Percentiles rank a stretch among this genome's conserved stretches.
These are phyloP conservation scores for Aspergillus heteromorphus DNA, from an alignment of 495 filamentous ascomycete species.

Conservation along the genomic window DNA sequence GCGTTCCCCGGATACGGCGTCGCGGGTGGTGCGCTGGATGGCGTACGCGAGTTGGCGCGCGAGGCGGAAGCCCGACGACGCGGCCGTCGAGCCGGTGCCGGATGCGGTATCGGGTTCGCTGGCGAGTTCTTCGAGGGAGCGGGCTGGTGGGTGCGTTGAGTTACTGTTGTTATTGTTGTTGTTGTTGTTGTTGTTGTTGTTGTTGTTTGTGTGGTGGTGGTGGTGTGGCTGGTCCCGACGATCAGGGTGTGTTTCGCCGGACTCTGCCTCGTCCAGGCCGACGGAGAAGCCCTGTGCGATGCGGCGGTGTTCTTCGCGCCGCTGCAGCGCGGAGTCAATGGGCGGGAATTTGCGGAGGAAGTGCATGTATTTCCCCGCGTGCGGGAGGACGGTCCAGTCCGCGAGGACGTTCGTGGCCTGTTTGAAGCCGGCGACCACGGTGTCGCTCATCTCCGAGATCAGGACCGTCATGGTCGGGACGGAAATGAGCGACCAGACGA, in stretches of 20 bases:
- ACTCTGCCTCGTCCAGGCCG: slow-evolving; percentile 22
- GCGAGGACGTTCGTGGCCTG: slow-evolving; percentile 47
- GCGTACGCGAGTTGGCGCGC: slow-evolving; percentile 48
- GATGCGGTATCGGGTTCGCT: slow-evolving; percentile 12
- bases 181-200: not conserved
- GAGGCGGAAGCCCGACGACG: slow-evolving; percentile 34
- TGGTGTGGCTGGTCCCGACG: not conserved
- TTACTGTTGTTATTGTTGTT: not conserved
- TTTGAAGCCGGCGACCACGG: slow-evolving; percentile 53
- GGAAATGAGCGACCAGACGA: slow-evolving; percentile 72
- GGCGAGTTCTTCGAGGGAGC: slow-evolving; percentile 40
- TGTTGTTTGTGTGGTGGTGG: not conserved
- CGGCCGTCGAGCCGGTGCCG: not conserved
- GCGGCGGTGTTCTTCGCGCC: slow-evolving; percentile 33
- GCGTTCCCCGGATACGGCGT: slow-evolving; percentile 33
- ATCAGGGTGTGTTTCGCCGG: not conserved
- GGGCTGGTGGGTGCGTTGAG: not conserved
- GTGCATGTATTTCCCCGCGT: slow-evolving; percentile 40
- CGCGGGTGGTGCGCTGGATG: slow-evolving; percentile 46
- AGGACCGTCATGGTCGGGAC: slow-evolving; percentile 66
- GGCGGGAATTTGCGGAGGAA: slow-evolving; percentile 39
- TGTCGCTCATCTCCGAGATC: slow-evolving; percentile 59
- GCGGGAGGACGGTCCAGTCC: slow-evolving; percentile 55
- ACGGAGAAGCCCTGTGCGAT: slow-evolving; percentile 44
- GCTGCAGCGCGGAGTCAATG: slow-evolving; percentile 34